Conservation (phyloP, 2,329 filamentous ascomycete genomes). For the Trichoderma sp. region DNA sequence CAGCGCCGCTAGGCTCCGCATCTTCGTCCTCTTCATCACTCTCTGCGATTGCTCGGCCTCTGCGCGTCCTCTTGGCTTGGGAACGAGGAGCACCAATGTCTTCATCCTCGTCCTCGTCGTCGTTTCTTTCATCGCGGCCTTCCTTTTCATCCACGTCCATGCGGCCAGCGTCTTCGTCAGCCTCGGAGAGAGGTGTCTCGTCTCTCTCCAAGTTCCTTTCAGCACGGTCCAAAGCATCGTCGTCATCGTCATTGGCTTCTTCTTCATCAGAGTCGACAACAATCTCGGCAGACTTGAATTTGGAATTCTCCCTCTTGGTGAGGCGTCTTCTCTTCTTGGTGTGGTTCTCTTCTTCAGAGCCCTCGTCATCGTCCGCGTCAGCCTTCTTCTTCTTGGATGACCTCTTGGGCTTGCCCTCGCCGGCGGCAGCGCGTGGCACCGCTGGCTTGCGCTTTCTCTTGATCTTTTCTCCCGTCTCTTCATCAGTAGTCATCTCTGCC, state of each 20-base stretch:
- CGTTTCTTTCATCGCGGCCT: conserved; percentile 50
- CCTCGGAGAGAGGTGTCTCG: conserved; percentile 44
- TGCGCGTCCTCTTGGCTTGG: conserved; percentile 52
- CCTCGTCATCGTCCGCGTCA: conserved; percentile 48
- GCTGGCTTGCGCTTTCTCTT: conserved; percentile 73
- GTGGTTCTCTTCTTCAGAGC: conserved; percentile 48
- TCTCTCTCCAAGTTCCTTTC: conserved; percentile 48
- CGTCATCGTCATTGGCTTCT: conserved; percentile 51
- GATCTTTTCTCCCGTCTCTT: conserved; percentile 78
- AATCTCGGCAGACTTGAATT: conserved; percentile 86
- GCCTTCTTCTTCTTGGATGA: conserved; percentile 64
- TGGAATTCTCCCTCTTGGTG: conserved; percentile 56
- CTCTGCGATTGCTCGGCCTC: conserved; percentile 55
- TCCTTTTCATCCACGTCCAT: conserved; percentile 58
- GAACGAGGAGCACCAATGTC: conserved; percentile 48
- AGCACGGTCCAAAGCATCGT: conserved; percentile 51
- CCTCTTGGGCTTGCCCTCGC: conserved; percentile 50
- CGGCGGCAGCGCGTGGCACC: conserved; percentile 42
- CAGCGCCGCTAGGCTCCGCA: conserved; percentile 45
- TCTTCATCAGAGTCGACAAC: conserved; percentile 76
- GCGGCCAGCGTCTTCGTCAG: conserved; percentile 43
- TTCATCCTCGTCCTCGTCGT: conserved; percentile 59
- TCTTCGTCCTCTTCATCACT: conserved; percentile 59
- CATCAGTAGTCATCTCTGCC: conserved; percentile 80
- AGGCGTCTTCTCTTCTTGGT: conserved; percentile 66